Evolutionary conservation across 306 rosid species (phyloP).

Genomic region (Fagus sylvatica): DNA sequence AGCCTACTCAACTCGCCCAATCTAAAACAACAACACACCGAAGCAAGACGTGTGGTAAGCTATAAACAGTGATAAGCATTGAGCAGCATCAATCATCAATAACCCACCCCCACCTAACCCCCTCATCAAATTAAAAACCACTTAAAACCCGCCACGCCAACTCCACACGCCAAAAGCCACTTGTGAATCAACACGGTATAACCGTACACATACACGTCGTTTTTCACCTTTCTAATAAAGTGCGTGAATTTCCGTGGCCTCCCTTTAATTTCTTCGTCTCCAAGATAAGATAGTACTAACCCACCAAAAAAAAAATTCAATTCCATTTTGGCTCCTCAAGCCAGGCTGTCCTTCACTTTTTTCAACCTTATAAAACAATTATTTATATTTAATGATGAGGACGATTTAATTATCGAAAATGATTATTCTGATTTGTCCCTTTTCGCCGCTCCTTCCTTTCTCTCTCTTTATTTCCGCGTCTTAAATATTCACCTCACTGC

Average conservation of each 20-base stretch:
- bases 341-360: too few species aligned
- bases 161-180: constrained; percentile 3
- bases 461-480: constrained; percentile 25
- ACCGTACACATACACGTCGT: not conserved
- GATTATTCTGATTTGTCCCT: constrained; percentile 41
- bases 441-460: constrained; percentile 55
- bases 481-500: constrained; percentile 16
- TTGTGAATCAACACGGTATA: not conserved
- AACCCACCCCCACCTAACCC: constrained; percentile 4
- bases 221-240: not conserved
- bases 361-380: too few species aligned
- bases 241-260: not conserved
- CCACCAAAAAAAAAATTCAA: too few species aligned
- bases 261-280: too few species aligned
- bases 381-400: not conserved
- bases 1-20: not conserved
- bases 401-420: constrained; percentile 10
- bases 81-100: not conserved
- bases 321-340: too few species aligned
- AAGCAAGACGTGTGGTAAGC: not conserved
- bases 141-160: not conserved
- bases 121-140: constrained; percentile 16
- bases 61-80: not conserved
- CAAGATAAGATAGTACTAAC: too few species aligned
- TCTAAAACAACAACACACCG: not conserved